Percentiles rank a stretch among this genome's conserved stretches.
Conservation (phyloP, 441 rosid species). For the Pelargonium hybrid region DNA sequence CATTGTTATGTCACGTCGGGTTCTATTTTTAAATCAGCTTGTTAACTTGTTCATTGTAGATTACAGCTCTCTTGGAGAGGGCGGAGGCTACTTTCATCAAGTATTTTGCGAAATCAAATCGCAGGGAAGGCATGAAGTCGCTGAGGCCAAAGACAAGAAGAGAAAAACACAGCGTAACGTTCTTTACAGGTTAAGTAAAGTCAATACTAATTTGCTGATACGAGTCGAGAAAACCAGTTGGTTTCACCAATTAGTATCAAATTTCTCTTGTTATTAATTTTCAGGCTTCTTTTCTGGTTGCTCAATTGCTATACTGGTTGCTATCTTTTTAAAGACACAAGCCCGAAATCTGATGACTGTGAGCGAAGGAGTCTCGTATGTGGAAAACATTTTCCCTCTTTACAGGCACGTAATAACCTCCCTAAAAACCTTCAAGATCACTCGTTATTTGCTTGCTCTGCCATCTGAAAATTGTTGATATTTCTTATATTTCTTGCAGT, state of each 20-base stretch:
- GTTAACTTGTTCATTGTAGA: background rate
- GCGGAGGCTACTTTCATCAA: slow-evolving; percentile 52
- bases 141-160: slow-evolving; percentile 47
- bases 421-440: background rate
- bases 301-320: slow-evolving; percentile 45
- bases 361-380: slow-evolving; percentile 36
- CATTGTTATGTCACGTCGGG: no score
- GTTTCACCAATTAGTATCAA: background rate
- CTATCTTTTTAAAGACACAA: slow-evolving; percentile 38
- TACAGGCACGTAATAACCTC: slow-evolving; percentile 38
- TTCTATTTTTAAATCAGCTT: no score
- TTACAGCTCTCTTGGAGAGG: slow-evolving; percentile 34
- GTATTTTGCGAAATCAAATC: slow-evolving; percentile 68
- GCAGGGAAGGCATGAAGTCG: slow-evolving; percentile 45
- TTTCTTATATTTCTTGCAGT: slow-evolving; percentile 28
- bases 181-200: slow-evolving; percentile 34
- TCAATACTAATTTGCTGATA: background rate
- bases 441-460: background rate
- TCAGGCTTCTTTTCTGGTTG: slow-evolving; percentile 61
- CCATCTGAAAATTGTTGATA: no score
- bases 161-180: slow-evolving; percentile 58
- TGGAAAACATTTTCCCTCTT: slow-evolving; percentile 72
- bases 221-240: background rate
- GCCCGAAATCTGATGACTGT: slow-evolving; percentile 40
- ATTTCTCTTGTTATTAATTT: background rate